phyloP scores from a whole-genome alignment of 768 basidiomycete species.

The Pulveroboletus ravenelii region DNA sequence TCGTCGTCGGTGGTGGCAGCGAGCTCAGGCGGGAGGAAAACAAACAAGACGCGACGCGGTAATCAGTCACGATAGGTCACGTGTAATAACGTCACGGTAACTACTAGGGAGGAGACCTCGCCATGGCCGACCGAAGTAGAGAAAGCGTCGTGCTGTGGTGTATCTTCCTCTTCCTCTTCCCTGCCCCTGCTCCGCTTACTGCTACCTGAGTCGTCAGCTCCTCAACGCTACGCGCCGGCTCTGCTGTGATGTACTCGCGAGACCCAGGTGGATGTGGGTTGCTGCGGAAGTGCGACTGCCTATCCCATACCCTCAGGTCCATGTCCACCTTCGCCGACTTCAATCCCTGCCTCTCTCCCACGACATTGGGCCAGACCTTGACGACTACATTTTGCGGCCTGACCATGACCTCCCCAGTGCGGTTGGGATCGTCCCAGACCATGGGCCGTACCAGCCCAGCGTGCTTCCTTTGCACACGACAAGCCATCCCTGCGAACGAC shows the following conservation, averaged over 20 bases:
- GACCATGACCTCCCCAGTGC: conserved; percentile 28
- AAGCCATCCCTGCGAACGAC: conserved; percentile 30
- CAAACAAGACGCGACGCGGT: conserved; percentile 26
- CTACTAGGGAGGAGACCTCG: not conserved
- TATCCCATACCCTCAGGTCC: conserved; percentile 28
- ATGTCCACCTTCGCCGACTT: conserved; percentile 33
- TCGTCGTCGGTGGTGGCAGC: conserved; percentile 10
- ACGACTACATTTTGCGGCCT: conserved; percentile 31
- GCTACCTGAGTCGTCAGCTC: conserved; percentile 15
- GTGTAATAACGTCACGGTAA: conserved; percentile 15
- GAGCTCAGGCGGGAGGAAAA: conserved; percentile 19
- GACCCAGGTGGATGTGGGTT: conserved; percentile 52
- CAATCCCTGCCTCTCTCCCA: conserved; percentile 40
- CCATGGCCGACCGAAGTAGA: conserved; percentile 21
- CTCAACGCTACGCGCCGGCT: conserved; percentile 19
- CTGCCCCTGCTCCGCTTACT: conserved; percentile 3
- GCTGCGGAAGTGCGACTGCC: conserved; percentile 29
- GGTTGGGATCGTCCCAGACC: conserved; percentile 28
- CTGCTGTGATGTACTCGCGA: conserved; percentile 40
- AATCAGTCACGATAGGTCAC: conserved; percentile 27
- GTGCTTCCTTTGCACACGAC: conserved; percentile 16
- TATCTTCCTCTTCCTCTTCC: conserved; percentile 1
- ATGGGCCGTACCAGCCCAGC: conserved; percentile 15
- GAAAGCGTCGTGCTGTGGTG: conserved; percentile 4
- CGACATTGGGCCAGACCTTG: conserved; percentile 38